Conservation (phyloP, 495 filamentous ascomycete genomes). For the Cercophora sp. region DNA sequence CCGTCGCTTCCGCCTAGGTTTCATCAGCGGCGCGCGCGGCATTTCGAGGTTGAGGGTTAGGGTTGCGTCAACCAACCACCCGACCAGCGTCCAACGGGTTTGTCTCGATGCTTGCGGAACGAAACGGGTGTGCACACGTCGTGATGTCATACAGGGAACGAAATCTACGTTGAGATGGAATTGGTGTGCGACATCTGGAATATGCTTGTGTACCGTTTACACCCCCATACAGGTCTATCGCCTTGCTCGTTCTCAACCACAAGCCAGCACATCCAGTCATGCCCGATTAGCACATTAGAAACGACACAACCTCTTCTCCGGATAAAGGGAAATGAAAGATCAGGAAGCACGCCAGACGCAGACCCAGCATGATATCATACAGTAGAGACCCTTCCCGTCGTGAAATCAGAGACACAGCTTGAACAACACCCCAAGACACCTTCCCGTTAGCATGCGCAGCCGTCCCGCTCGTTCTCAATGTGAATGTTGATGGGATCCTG, state of each 20-base stretch:
- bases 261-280: neutral
- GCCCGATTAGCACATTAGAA: constrained; percentile 4
- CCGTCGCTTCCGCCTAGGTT: neutral
- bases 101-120: too few species aligned
- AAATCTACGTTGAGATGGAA: neutral
- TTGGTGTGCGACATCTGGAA: neutral
- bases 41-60: neutral
- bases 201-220: constrained; percentile 15
- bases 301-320: constrained; percentile 8
- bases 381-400: constrained; percentile 1
- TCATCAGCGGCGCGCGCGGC: neutral
- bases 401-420: neutral
- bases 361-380: constrained; percentile 32
- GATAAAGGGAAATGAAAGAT: constrained; percentile 1
- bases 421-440: neutral
- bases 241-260: neutral
- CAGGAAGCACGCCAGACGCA: constrained; percentile 18
- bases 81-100: too few species aligned
- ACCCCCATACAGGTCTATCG: constrained; percentile 10
- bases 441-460: constrained; percentile 72
- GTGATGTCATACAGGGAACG: neutral
- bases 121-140: too few species aligned
- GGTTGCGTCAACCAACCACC: neutral
- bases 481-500: constrained; percentile 97
- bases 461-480: constrained; percentile 83